Evolutionary conservation across 768 basidiomycete species (phyloP), one percentile per base, ranked within the genome.

Genomic region (Tulasnella calospora): DNA sequence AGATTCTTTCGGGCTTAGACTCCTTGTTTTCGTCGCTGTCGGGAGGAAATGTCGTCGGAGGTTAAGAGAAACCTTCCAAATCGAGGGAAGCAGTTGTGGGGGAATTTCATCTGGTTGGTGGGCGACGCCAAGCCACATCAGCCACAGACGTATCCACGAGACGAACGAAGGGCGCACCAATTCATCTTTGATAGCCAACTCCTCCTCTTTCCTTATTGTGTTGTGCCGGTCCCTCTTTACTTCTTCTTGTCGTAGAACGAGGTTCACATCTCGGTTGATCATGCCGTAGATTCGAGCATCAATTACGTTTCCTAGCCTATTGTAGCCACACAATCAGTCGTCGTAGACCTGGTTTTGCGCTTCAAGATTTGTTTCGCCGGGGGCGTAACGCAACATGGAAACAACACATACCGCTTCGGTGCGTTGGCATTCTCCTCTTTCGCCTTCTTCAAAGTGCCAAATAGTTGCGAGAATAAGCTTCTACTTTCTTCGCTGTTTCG

Each of bases 261-360:
- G 33, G 38, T 47, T 79, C 57, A 76, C 80, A 23, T 80, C 79
- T 21, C 69, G 70, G 44, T 80, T 57, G n/a, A 79, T 80, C 44
- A 79, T 80, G 33, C 80, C 79, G 30, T 70, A 46, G 19, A 80
- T 67, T 36, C 79, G 46, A n/a, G 55, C 41, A 35, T 80, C 79
- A 67, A 80, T 80, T 33, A 27, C 79, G 71, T 61, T 80, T 80
- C 69, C 74, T 80, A 21, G 69, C 79, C 79, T 80, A 46, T 55
- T 12, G 36, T 8, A 57, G 21, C 23, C 21, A 38, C 0, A 0
- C 0, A 71, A 71, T 71, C 55, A 73, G 78, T 41, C 21, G 44
- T 44, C 44, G 44, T 75, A 0, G 36, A 21, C 44, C 23, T 36
- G 76, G 3, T 5, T 36, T 23, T 33, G 51, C n/a, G 19, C 4